phyloP scores from a whole-genome alignment of 306 rosid species.

The Cajanus cajan region DNA sequence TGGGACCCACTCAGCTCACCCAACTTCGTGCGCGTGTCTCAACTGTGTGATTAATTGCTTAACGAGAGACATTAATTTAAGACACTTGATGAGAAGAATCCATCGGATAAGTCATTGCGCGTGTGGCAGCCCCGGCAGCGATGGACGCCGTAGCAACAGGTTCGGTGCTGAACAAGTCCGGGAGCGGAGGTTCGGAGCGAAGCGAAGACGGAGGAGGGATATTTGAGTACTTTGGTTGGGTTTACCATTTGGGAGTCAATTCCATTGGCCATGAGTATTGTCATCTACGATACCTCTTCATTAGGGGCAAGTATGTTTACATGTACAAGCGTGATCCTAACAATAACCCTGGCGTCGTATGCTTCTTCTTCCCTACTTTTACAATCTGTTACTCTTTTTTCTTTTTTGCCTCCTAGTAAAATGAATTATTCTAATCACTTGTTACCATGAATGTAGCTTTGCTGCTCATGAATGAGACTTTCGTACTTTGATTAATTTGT shows the following conservation, averaged over 20 bases:
- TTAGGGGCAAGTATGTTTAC: conserved; percentile 65
- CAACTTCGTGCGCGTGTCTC: not conserved
- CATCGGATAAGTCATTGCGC: too few species aligned
- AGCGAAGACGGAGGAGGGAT: conserved; percentile 43
- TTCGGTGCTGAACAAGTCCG: conserved; percentile 30
- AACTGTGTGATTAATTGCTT: not conserved
- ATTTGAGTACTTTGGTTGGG: conserved; percentile 81
- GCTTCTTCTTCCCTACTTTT: not conserved
- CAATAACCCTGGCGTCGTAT: conserved; percentile 67
- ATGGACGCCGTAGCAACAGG: conserved; percentile 35
- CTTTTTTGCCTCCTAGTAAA: not conserved
- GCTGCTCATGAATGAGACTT: not conserved
- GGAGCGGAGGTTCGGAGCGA: conserved; percentile 37
- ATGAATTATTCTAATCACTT: too few species aligned
- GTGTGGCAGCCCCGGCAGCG: not conserved
- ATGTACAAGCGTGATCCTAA: conserved; percentile 94
- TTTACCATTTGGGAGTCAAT: conserved; percentile 80
- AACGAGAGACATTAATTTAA: not conserved
- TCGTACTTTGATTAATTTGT: not conserved
- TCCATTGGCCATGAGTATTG: conserved; percentile 80
- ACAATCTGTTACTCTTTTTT: too few species aligned
- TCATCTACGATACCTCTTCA: conserved; percentile 75
- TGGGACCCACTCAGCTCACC: not conserved
- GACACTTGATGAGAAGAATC: not conserved
- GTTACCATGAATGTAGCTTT: not conserved